Conservation (phyloP, 495 filamentous ascomycete species). For the Penicillium cosmopolitanum region DNA sequence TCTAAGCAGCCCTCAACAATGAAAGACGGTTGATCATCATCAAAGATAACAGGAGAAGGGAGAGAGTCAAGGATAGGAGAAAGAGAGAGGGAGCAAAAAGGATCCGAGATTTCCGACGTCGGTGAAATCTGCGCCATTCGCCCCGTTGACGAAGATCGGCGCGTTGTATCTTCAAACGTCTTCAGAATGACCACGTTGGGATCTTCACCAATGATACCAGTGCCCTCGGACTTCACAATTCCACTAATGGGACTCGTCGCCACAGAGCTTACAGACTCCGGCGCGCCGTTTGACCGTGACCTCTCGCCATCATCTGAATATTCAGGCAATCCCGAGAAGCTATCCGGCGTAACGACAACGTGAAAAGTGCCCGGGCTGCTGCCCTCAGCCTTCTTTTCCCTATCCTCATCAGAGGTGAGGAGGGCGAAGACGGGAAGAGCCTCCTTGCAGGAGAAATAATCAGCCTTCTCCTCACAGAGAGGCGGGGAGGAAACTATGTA, state of each 20-base stretch:
- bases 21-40: conserved; percentile 18
- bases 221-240: conserved; percentile 16
- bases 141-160: conserved; percentile 32
- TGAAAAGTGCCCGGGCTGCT: conserved; percentile 59
- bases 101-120: conserved; percentile 39
- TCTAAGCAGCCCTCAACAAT: conserved; percentile 23
- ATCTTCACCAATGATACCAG: conserved; percentile 26
- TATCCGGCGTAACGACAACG: conserved; percentile 58
- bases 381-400: conserved; percentile 60
- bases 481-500: conserved; percentile 35
- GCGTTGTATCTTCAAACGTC: conserved; percentile 51
- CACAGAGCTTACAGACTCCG: conserved; percentile 27
- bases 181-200: conserved; percentile 52
- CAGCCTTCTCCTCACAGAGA: conserved; percentile 28
- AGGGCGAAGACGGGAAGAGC: conserved; percentile 55
- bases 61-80: conserved; percentile 26
- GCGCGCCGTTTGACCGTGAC: conserved; percentile 5
- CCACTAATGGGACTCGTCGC: conserved; percentile 25
- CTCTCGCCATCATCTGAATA: conserved; percentile 46
- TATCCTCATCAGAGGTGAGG: conserved; percentile 63
- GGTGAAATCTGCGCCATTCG: conserved; percentile 40
- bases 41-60: conserved; percentile 23
- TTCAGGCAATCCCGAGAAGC: conserved; percentile 57
- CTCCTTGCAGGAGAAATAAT: conserved; percentile 38
- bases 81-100: conserved; percentile 30